These are phyloP conservation scores for Isochrysis galbana DNA, from an alignment of 78 protist genomes.

Conservation along the genomic window DNA sequence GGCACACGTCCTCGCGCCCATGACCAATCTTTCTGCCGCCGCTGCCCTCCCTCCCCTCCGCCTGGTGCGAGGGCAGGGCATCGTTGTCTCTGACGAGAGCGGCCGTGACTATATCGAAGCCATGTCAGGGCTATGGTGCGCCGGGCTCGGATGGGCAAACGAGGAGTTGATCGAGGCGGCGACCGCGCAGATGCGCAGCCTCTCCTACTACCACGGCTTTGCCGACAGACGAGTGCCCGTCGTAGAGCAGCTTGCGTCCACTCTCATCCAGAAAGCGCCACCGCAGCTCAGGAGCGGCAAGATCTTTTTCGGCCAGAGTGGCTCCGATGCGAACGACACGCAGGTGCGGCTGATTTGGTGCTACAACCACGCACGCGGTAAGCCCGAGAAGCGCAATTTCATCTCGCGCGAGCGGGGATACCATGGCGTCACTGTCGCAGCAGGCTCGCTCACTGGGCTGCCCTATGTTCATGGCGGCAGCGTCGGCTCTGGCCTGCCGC, in stretches of 20 bases:
- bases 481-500: not conserved
- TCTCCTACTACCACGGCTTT: not conserved
- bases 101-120: no score
- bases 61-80: no score
- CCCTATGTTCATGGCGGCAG: not conserved
- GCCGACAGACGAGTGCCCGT: not conserved
- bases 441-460: not conserved
- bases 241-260: not conserved
- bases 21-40: no score
- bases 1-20: no score
- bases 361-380: not conserved
- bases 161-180: not conserved
- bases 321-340: slow-evolving; percentile 1
- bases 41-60: no score
- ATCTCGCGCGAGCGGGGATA: not conserved
- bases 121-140: not conserved
- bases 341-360: not conserved
- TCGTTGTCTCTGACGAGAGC: no score
- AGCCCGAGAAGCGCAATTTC: not conserved
- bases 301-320: not conserved
- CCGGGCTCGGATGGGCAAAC: not conserved
- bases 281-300: not conserved
- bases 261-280: not conserved
- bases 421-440: not conserved
- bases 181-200: not conserved